Percentiles rank a stretch among this genome's conserved stretches.
Evolutionary conservation across 2,329 filamentous ascomycete species (phyloP).

Genomic region (Fusarium sp.): DNA sequence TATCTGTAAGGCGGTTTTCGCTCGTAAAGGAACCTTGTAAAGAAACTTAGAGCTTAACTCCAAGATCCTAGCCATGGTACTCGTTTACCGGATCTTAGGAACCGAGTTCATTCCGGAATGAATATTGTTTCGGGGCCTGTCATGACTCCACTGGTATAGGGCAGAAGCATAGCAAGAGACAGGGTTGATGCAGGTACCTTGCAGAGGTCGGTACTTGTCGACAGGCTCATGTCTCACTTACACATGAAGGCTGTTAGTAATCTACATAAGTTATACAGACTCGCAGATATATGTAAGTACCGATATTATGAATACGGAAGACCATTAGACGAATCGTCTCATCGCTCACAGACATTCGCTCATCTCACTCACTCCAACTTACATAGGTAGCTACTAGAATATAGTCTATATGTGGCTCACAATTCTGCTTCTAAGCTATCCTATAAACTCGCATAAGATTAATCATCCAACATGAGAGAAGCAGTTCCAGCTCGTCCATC

Average conservation of each 20-base stretch:
- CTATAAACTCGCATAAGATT: neutral
- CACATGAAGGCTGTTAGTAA: neutral
- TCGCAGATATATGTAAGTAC: neutral
- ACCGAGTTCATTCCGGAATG: neutral
- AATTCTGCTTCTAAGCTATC: neutral
- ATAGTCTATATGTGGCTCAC: neutral
- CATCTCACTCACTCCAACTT: neutral
- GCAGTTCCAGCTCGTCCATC: neutral
- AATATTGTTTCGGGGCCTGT: neutral
- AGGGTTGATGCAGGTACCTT: neutral
- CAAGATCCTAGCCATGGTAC: no score
- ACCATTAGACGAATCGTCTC: neutral
- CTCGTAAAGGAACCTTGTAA: neutral
- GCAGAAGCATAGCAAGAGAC: neutral
- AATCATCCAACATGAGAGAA: neutral
- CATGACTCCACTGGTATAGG: neutral
- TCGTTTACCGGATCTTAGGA: neutral
- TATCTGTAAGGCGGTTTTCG: neutral
- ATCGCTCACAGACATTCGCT: neutral
- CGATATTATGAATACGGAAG: neutral
- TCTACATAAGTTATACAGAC: neutral
- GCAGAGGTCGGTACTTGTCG: neutral
- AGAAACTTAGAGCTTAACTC: no score
- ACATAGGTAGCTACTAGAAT: neutral
- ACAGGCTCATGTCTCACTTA: neutral